Evolutionary conservation across 2,329 filamentous ascomycete genomes (phyloP), one percentile per base, ranked within the genome.

Genomic region (Apiospora aurea): DNA sequence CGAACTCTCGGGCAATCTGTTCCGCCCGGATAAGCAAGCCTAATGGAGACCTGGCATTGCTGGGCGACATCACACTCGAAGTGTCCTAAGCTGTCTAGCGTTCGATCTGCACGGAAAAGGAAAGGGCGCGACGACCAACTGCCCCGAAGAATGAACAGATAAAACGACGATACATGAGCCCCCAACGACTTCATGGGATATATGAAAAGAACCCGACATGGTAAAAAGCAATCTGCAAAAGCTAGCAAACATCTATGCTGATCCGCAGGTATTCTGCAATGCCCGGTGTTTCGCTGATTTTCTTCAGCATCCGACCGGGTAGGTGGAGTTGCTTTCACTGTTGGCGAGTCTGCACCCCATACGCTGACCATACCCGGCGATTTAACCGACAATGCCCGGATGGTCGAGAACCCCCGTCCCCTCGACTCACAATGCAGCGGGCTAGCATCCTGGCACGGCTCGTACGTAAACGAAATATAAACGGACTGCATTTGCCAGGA

Each of bases 1-100:
- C 66, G 18, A 71, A 74, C 68, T 74, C 72, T 69, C 70, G 47
- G 11, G 67, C 29, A 18, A 72, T 70, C 24, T 53, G 24, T 38
- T 72, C 51, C 70, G 72, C 70, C 46, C 69, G 47, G 29, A 43
- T 66, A 61, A 71, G 69, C 71, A 67, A 47, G n/a, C 34, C 66
- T 47, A 44, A 46, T 24, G 66, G 10, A 21, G 72, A 70, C 67
- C 66, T 5, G 24, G 11, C 67, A 53, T 26, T 7, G 16, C 51
- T n/a, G 44, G 14, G 44, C 68, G 71, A 70, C 71, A 72, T 72
- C 18, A 64, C 57, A 64, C 34, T 11, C 41, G 41, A n/a, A 21
- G 34, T 16, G 3, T 11, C 6, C 1, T 10, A 46, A 10, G 14
- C 46, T 18, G 21, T 8, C 26, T 34, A 57, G 14, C 13, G 34